A percentile compares a stretch with the other conserved stretches of the same genome.
Evolutionary conservation across 768 basidiomycete genomes (phyloP).

Genomic region (Boletellus ananas): DNA sequence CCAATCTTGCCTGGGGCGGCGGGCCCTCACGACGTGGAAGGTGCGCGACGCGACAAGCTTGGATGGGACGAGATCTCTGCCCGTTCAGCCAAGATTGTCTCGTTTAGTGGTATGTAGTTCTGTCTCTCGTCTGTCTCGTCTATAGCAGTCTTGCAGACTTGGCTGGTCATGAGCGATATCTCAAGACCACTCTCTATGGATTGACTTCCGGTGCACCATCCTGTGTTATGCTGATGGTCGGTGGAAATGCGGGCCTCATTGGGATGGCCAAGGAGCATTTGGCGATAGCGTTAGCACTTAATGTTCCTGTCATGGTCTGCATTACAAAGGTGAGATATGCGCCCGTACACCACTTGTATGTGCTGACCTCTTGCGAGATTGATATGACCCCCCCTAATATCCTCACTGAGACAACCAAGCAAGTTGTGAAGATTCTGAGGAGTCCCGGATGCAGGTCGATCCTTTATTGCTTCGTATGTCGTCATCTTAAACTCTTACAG

Average conservation of each 20-base stretch:
- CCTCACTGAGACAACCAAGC: conserved; percentile 85
- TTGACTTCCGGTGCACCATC: conserved; percentile 92
- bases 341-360: not conserved
- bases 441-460: conserved; percentile 88
- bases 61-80: conserved; percentile 95
- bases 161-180: conserved; percentile 91
- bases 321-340: conserved; percentile 74
- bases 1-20: conserved; percentile 72
- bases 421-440: conserved; percentile 87
- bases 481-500: conserved; percentile 34
- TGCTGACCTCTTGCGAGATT: conserved; percentile 42
- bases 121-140: not conserved
- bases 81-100: conserved; percentile 87
- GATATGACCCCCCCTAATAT: conserved; percentile 97
- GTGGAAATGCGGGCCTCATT: conserved; percentile 89
- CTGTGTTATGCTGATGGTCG: conserved; percentile 90
- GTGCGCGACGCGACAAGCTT: conserved; percentile 77
- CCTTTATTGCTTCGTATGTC: not conserved
- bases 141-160: conserved; percentile 56
- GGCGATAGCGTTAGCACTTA: conserved; percentile 89
- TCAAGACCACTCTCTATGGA: conserved; percentile 93
- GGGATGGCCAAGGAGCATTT: conserved; percentile 96
- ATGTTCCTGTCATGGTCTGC: conserved; percentile 89
- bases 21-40: conserved; percentile 55
- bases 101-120: conserved; percentile 69